phyloP scores from a whole-genome alignment of 129 eudicot species.

The Saposhnikovia divaricata region DNA sequence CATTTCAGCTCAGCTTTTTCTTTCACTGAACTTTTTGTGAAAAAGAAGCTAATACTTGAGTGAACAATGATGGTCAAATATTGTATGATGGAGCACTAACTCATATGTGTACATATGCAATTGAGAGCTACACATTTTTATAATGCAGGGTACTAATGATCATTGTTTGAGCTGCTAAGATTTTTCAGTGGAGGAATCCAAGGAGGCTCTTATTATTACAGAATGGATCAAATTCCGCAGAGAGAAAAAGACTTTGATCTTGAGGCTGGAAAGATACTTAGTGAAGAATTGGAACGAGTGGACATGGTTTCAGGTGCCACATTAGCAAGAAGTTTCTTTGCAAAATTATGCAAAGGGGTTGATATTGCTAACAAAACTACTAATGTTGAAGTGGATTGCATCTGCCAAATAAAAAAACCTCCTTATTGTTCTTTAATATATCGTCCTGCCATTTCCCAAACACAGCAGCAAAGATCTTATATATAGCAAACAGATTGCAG shows the following conservation, averaged over 20 bases:
- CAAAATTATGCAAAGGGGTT: constrained; percentile 19
- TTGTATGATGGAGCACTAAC: background rate
- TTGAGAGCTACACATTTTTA: background rate
- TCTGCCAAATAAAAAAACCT: background rate
- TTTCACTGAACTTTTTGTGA: background rate
- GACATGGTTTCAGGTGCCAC: constrained; percentile 17
- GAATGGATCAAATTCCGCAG: constrained; percentile 33
- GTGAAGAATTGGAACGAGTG: constrained; percentile 18
- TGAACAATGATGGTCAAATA: background rate
- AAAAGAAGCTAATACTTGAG: background rate
- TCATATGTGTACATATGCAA: background rate
- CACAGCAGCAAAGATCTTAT: background rate
- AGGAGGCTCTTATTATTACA: background rate
- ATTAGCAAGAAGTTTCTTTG: constrained; percentile 18
- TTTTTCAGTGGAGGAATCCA: background rate
- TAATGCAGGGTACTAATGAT: constrained; percentile 3
- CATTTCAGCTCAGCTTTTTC: background rate
- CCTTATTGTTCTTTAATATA: background rate
- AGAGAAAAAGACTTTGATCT: constrained; percentile 47
- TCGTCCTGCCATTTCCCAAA: background rate
- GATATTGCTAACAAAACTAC: constrained; percentile 17
- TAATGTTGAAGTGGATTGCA: constrained; percentile 19
- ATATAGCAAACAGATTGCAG: constrained; percentile 60
- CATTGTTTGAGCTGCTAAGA: background rate
- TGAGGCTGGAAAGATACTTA: constrained; percentile 30